These are phyloP conservation scores for Sutorius eximius DNA, from an alignment of 1,284 basidiomycete genomes.

Conservation along the genomic window DNA sequence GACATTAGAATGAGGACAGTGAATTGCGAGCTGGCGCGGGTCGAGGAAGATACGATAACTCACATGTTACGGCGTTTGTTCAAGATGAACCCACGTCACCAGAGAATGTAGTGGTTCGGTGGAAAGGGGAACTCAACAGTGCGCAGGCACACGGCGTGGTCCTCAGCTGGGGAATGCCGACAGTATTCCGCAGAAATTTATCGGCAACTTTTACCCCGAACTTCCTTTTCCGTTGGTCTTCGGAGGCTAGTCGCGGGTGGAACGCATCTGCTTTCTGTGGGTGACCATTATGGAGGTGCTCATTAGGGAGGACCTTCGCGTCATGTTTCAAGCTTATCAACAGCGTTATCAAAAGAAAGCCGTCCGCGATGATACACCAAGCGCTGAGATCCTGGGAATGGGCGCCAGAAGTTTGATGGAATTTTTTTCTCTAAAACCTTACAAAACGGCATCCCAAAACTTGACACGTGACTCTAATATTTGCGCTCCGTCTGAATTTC, in stretches of 20 bases:
- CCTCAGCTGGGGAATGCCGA: conserved; percentile 5
- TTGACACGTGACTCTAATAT: conserved; percentile 12
- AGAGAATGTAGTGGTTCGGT: background rate
- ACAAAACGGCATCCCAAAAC: background rate
- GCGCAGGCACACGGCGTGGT: background rate
- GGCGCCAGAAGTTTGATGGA: conserved; percentile 1
- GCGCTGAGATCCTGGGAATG: conserved; percentile 24
- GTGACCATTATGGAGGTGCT: background rate
- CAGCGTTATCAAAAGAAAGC: background rate
- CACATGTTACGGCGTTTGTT: background rate
- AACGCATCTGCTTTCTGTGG: no score
- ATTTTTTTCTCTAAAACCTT: background rate
- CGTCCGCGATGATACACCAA: background rate
- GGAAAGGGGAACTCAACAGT: background rate
- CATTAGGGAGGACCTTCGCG: background rate
- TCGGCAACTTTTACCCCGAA: conserved; percentile 15
- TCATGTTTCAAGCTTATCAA: background rate
- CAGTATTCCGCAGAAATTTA: conserved; percentile 16
- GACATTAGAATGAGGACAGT: background rate
- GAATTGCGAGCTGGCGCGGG: background rate
- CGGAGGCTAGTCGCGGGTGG: background rate
- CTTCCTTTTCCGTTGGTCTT: conserved; percentile 18
- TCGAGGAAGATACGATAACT: background rate
- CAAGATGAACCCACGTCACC: background rate
- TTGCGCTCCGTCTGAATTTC: conserved; percentile 28